Evolutionary conservation across 2,329 filamentous ascomycete species (phyloP), one percentile per base, ranked within the genome.

Genomic region (Calonectria honghensis): DNA sequence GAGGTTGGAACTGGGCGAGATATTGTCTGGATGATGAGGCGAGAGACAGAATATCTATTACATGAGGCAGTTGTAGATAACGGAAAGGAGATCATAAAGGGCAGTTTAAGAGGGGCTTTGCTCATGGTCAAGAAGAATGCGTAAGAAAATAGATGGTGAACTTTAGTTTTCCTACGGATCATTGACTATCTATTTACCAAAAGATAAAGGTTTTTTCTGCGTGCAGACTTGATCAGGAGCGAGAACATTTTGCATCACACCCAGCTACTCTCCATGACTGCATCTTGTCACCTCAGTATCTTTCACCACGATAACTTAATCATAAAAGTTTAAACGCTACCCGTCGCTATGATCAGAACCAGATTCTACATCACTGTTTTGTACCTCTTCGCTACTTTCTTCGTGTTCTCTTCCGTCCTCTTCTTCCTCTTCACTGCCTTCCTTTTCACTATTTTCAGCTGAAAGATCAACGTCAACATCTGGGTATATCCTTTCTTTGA

Each of bases 1-100:
- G 75, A 77, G 0, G 84, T 81, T 0, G 84, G 84, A 0, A 88
- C 87, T 0, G 87, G 88, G 14, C 59, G 79, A 0, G 87, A 87
- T 71, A 79, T 84, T 27, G 77, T 86, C 7, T 83, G 75, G 52
- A 75, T 80, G n/a, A 77, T 83, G 57, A 78, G 82, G 7, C 74
- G 74, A 39, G 68, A 79, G 10, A 75, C 84, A 6, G 83, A 83
- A 72, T 72, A 41, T 9, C 68, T 84, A 4, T 68, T 85, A 13
- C 81, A 81, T 10, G 82, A 84, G 13, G 82, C 80, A 0, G 86
- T 85, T 0, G 83, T 87, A 2, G 81, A 85, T 24, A 71, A 79
- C 37, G 84, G 83, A 0, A 79, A 84, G 31, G 83, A 86, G 65
- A 31, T 52, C 2, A 20, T 86, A 1, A 79, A 67, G 24, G 81